phyloP scores from a whole-genome alignment of 2,329 filamentous ascomycete species.

The Leptographium procerum region DNA sequence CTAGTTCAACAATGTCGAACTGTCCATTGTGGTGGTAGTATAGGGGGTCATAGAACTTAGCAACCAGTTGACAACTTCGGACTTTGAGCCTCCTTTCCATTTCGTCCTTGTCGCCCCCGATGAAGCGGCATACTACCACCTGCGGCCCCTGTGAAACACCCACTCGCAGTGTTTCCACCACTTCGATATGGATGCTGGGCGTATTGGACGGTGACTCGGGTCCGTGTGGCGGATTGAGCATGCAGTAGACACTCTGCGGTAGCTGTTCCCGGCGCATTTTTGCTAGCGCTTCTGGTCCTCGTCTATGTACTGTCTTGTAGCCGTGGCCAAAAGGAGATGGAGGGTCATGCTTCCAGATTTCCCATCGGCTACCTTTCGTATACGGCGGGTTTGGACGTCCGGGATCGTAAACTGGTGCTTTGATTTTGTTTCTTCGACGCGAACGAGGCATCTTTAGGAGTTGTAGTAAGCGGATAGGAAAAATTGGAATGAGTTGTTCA shows the following conservation, averaged over 20 bases:
- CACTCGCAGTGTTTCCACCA: constrained; percentile 6
- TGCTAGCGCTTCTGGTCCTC: constrained; percentile 1
- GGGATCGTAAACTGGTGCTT: background rate
- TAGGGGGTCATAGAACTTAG: constrained; percentile 12
- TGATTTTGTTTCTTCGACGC: constrained; percentile 1
- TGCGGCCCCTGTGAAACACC: constrained; percentile 3
- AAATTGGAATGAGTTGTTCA: too few relatives aligned
- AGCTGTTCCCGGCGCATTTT: constrained; percentile 10
- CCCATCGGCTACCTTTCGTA: background rate
- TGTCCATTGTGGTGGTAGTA: constrained; percentile 11
- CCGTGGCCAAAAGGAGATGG: constrained; percentile 9
- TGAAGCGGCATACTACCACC: constrained; percentile 7
- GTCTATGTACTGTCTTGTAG: constrained; percentile 7
- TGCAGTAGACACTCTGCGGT: constrained; percentile 10
- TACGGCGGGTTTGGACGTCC: constrained; percentile 7
- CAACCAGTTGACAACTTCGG: constrained; percentile 1
- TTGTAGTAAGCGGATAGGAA: too few relatives aligned
- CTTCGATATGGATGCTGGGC: background rate
- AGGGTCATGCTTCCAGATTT: constrained; percentile 4
- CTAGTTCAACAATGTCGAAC: constrained; percentile 10
- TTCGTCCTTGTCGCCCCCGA: background rate
- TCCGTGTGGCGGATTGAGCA: constrained; percentile 7
- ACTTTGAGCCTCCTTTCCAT: background rate
- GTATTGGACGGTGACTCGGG: constrained; percentile 2
- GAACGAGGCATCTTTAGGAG: background rate